Evolutionary conservation across 139 green algal species (phyloP).

Genomic region (Eudorina sp.): DNA sequence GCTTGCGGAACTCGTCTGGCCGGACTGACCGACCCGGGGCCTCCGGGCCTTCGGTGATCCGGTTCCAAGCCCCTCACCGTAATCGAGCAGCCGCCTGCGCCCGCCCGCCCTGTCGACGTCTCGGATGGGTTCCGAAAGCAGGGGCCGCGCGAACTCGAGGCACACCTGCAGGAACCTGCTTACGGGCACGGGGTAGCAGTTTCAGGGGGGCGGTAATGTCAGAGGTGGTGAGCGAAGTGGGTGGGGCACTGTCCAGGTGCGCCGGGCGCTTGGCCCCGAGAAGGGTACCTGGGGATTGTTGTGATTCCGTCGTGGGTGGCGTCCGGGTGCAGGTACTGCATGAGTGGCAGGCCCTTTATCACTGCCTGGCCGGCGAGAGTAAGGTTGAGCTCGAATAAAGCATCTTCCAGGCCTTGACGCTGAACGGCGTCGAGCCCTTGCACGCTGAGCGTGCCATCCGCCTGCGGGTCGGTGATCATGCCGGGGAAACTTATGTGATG

Average conservation of each 20-base stretch:
- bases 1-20: too few species aligned
- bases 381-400: constrained; percentile 45
- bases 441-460: constrained; percentile 36
- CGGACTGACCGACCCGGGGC: too few species aligned
- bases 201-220: too few species aligned
- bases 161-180: constrained; percentile 45
- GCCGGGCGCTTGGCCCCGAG: background rate
- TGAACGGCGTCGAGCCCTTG: constrained; percentile 22
- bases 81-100: constrained; percentile 25
- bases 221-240: too few species aligned
- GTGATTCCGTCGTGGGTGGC: background rate
- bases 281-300: constrained; percentile 23
- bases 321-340: constrained; percentile 40
- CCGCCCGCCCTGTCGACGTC: constrained; percentile 21
- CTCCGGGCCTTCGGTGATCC: too few species aligned
- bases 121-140: constrained; percentile 17
- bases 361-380: constrained; percentile 27
- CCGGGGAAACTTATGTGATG: background rate
- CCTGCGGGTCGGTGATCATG: too few species aligned
- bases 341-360: constrained; percentile 12
- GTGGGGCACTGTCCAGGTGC: background rate
- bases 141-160: constrained; percentile 30
- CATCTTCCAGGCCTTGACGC: constrained; percentile 39
- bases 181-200: too few species aligned
- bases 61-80: constrained; percentile 1